phyloP scores from a whole-genome alignment of 208 protist genomes.

The Jaenimonas drosophilae region DNA sequence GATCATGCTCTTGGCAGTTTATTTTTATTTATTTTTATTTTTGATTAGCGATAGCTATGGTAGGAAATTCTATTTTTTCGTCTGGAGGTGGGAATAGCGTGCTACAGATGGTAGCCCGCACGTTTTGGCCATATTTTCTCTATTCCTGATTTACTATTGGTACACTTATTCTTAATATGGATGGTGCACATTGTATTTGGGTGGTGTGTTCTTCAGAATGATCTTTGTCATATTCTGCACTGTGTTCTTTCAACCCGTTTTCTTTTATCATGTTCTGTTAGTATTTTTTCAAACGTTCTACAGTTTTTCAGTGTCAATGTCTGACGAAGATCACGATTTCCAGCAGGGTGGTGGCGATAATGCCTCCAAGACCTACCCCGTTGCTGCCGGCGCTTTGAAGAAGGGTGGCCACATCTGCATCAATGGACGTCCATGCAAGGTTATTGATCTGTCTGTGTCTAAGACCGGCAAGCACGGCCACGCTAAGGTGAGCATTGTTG shows the following conservation, averaged over 20 bases:
- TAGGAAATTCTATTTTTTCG: constrained; percentile 4
- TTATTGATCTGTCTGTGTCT: constrained; percentile 97
- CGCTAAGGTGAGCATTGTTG: constrained; percentile 97
- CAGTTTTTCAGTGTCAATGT: constrained; percentile 16
- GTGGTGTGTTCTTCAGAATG: not conserved
- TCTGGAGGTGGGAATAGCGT: constrained; percentile 9
- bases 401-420: constrained; percentile 88
- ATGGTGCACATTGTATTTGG: too few relatives aligned
- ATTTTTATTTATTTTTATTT: constrained; percentile 14
- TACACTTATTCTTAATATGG: too few relatives aligned
- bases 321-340: constrained; percentile 72
- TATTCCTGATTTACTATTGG: constrained; percentile 4
- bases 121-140: constrained; percentile 9
- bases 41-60: constrained; percentile 7
- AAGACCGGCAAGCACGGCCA: constrained; percentile 99
- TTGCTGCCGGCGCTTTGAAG: constrained; percentile 81
- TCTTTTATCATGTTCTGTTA: too few relatives aligned
- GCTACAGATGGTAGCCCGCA: too few relatives aligned
- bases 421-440: constrained; percentile 93
- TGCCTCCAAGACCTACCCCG: constrained; percentile 79
- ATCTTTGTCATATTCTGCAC: too few relatives aligned
- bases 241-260: too few relatives aligned
- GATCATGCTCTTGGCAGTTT: constrained; percentile 4
- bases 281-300: too few relatives aligned
- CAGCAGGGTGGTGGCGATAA: constrained; percentile 51